These are phyloP conservation scores for Wilcoxina mikolae DNA, from an alignment of 495 filamentous ascomycete genomes.

Conservation along the genomic window DNA sequence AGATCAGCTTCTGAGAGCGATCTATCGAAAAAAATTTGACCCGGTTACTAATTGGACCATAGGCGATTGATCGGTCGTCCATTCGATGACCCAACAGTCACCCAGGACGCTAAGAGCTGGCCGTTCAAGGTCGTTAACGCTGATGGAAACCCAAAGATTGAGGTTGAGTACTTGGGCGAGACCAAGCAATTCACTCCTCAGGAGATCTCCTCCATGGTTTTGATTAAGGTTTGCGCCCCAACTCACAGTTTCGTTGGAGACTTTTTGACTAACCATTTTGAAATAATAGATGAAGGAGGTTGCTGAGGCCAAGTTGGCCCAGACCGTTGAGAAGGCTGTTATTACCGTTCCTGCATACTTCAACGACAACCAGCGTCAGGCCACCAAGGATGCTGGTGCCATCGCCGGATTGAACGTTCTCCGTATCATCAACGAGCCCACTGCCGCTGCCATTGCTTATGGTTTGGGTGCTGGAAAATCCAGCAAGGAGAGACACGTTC, in stretches of 20 bases:
- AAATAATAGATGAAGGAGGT: constrained; percentile 78
- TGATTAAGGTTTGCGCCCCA: constrained; percentile 55
- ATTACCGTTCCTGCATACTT: constrained; percentile 98
- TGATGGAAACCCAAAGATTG: constrained; percentile 72
- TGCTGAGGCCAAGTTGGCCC: constrained; percentile 88
- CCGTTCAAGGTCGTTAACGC: constrained; percentile 88
- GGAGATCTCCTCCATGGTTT: constrained; percentile 94
- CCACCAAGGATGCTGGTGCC: constrained; percentile 96
- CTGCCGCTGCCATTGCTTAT: constrained; percentile 92
- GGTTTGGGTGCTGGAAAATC: constrained; percentile 87
- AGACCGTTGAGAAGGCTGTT: constrained; percentile 94
- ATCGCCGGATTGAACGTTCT: constrained; percentile 96
- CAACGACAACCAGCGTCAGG: constrained; percentile 98
- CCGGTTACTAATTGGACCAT: constrained; percentile 3
- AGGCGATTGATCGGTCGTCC: constrained; percentile 90
- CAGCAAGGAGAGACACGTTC: constrained; percentile 91
- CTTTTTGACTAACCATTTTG: neutral
- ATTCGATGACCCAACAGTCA: constrained; percentile 87
- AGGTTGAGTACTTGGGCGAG: constrained; percentile 93
- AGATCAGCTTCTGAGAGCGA: neutral
- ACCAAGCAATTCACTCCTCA: constrained; percentile 90
- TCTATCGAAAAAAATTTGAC: neutral
- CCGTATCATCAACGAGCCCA: constrained; percentile 99
- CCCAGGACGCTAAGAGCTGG: constrained; percentile 96
- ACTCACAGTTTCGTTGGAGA: constrained; percentile 4